Evolutionary conservation across 495 filamentous ascomycete genomes (phyloP), one percentile per base, ranked within the genome.

Genomic region (Podospora didyma): DNA sequence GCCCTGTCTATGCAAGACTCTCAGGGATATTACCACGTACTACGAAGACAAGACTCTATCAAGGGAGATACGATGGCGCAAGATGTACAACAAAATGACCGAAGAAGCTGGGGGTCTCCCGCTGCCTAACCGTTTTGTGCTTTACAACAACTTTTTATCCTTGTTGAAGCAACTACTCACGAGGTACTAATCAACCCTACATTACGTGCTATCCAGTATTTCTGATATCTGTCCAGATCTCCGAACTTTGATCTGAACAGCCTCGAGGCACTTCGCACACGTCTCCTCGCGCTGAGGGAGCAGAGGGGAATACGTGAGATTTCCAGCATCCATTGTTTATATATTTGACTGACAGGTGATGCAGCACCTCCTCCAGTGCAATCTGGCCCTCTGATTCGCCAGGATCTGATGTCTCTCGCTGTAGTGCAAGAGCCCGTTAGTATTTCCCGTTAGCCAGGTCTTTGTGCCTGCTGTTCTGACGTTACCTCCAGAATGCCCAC

Each of bases 41-140:
- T 75, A 80, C 57, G 78, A 78, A 41, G 75, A 83, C 56, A 76
- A 72, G 54, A 68, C 64, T 5, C 20, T 78, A 23, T 65, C 70
- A 37, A 72, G 73, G 46, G 71, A 76, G 54, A 68, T 69, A 35
- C 68, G 78, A 41, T 83, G 80, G 80, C 73, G 72, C 26, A 72
- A 74, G 35, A 81, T 83, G 78, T 76, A 78, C 54, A 71, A 81
- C 69, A 74, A 73, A 49, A 74, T 80, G 72, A 74, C 72, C 1
- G 73, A 75, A 28, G 77, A 77, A 60, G 74, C 72, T 39, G 72
- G 66, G 2, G 76, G 76, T 3, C 68, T 81, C 31, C 71, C 73
- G 12, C 65, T 83, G 10, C 77, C 73, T 12, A 73, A 78, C 22
- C 72, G 79, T 41, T 82, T 82, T 50, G 69, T 75, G 22, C 73